Conservation (phyloP, 768 basidiomycete genomes). For the Lyophyllum shimeji region DNA sequence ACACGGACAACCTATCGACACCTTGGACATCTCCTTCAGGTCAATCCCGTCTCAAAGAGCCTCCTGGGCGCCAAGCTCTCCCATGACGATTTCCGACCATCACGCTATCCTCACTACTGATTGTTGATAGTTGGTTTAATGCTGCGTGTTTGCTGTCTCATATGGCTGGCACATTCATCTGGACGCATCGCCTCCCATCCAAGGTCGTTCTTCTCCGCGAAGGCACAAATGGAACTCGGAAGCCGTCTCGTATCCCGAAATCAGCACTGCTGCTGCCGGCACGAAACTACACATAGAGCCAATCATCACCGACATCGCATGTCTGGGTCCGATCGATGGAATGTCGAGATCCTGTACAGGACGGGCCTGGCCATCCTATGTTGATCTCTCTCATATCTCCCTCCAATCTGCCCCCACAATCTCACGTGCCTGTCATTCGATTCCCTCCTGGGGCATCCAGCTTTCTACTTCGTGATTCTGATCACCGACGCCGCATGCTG, state of each 20-base stretch:
- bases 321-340: too few species aligned
- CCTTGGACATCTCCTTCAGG: not conserved
- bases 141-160: not conserved
- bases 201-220: not conserved
- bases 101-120: not conserved
- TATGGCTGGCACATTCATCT: not conserved
- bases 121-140: not conserved
- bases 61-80: not conserved
- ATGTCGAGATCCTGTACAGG: too few species aligned
- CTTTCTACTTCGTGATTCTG: not conserved
- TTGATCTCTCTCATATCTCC: not conserved
- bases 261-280: not conserved
- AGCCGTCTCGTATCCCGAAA: not conserved
- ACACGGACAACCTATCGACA: not conserved
- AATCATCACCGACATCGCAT: not conserved
- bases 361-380: too few species aligned
- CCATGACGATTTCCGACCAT: not conserved
- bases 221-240: not conserved
- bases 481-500: conserved; percentile 8
- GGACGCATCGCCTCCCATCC: not conserved
- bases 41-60: not conserved
- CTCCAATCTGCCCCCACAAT: not conserved
- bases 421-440: not conserved
- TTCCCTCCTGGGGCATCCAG: not conserved
- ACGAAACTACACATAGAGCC: not conserved